A percentile compares a stretch with the other conserved stretches of the same genome.
Evolutionary conservation across 1,139 yeast species (phyloP).

Genomic region (Hemisphaericaspora xylofermentans): DNA sequence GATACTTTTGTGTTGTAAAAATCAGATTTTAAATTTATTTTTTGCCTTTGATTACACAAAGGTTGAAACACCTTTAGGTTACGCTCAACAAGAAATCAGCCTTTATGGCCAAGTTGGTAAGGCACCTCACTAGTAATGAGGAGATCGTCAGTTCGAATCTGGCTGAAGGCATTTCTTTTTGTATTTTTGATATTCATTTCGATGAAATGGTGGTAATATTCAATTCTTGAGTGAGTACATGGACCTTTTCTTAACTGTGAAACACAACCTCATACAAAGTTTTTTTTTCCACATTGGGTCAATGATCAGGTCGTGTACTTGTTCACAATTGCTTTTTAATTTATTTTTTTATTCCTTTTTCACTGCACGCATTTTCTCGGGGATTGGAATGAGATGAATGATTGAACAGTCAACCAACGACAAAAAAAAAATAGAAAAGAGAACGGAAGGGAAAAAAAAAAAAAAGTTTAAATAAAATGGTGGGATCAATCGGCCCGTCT

Average conservation of each 20-base stretch:
- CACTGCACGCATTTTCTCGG: too few relatives aligned
- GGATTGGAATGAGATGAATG: too few relatives aligned
- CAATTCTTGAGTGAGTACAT: too few relatives aligned
- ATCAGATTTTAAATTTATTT: background rate
- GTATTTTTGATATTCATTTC: background rate
- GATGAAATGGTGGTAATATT: too few relatives aligned
- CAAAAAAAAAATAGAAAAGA: background rate
- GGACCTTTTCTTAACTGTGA: too few relatives aligned
- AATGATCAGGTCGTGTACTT: too few relatives aligned
- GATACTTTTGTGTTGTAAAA: background rate
- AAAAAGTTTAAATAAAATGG: background rate
- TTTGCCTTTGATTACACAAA: background rate
- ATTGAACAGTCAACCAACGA: background rate
- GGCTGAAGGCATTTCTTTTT: constrained; percentile 62
- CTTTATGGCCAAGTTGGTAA: constrained; percentile 83
- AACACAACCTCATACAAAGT: too few relatives aligned
- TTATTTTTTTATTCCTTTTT: too few relatives aligned
- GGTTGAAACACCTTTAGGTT: background rate
- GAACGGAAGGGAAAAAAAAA: too few relatives aligned
- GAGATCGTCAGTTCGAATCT: constrained; percentile 88
- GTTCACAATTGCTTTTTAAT: too few relatives aligned
- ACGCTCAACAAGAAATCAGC: constrained; percentile 13
- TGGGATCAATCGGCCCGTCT: background rate
- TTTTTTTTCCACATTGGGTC: too few relatives aligned
- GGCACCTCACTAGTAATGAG: constrained; percentile 92